Base-by-base conservation (phyloP, 805 yeast genomes). In the Lipomyces mesembrius region DNA sequence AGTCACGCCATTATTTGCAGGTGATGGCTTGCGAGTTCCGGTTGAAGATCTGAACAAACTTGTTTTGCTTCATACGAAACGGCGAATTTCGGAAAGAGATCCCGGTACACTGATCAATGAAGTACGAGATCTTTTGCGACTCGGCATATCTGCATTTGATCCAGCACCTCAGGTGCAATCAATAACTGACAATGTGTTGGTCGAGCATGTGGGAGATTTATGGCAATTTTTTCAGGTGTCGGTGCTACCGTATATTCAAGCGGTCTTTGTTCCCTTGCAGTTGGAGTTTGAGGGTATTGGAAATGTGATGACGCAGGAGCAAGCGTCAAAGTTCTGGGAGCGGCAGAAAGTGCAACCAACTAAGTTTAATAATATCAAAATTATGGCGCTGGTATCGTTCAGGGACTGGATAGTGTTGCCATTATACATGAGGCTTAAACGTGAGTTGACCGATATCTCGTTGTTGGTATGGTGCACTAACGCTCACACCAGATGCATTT, bases 261-360 rank as follows among this genome's bases (percentile, higher is more conserved):
- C 89, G 0, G 82, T 87, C 0, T 83, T 89, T 59, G 70, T 87
- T 43, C 93, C 93, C 0, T 73, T 89, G 27, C 87, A 86, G 64
- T 73, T 78, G 22, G 87, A 83, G 62, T 76, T 84, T 60, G 82
- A 80, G 51, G 86, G 83, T 4, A 76, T 74, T 0, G 83, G 84
- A 3, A 79, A 79, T 57, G 77, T 80, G 25, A 65, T 79, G 58
- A 65, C 73, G n/a, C 67, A 72, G 1, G 81, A 80, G 53, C 80
- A 81, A 7, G 77, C 79, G 2, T 63, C 69, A n/a, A 75, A 74
- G 57, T 80, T 75, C 67, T 80, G 81, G 81, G 71, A 70, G 34
- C 75, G 74, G 49, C 66, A 72, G 59, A 69, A 43, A 49, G 60
- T 67, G 4, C 75, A 69, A 58, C 55, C 63, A 29, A 64, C 65